Evolutionary conservation across 1,139 yeast genomes (phyloP).

Genomic region (Zygosaccharomyces sapae): DNA sequence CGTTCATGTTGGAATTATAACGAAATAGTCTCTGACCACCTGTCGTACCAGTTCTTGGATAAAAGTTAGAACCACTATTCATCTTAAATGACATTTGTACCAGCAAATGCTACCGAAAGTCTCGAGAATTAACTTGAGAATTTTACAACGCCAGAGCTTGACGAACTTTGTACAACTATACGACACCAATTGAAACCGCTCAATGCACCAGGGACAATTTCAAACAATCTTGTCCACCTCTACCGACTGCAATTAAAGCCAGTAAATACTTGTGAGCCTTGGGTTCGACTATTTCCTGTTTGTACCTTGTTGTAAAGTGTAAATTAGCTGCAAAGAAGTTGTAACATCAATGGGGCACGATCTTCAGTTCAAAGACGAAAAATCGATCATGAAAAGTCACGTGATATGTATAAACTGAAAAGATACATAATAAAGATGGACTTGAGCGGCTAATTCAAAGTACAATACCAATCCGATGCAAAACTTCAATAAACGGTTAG

Average conservation of each 20-base stretch:
- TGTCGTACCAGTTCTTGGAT: background rate
- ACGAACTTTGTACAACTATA: background rate
- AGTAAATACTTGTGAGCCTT: background rate
- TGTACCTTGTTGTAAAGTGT: background rate
- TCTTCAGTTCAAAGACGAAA: background rate
- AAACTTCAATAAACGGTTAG: too few species aligned
- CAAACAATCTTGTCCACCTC: constrained; percentile 1
- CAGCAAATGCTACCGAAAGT: constrained; percentile 5
- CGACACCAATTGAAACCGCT: constrained; percentile 4
- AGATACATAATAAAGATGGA: background rate
- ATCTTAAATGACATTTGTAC: constrained; percentile 7
- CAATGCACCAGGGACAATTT: background rate
- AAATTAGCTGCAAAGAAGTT: background rate
- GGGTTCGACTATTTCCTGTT: background rate
- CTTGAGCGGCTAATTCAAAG: background rate
- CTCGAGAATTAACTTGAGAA: constrained; percentile 1
- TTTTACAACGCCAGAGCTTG: background rate
- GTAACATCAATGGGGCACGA: constrained; percentile 5
- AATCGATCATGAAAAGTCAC: background rate
- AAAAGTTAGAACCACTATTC: constrained; percentile 2
- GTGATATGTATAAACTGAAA: background rate
- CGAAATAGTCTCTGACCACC: background rate
- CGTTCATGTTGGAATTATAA: constrained; percentile 1
- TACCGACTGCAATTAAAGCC: background rate
- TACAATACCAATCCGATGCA: too few species aligned